A percentile compares a stretch with the other conserved stretches of the same genome.
These are phyloP conservation scores for Simplicillium sp. DNA, from an alignment of 2,329 filamentous ascomycete species.

Conservation along the genomic window DNA sequence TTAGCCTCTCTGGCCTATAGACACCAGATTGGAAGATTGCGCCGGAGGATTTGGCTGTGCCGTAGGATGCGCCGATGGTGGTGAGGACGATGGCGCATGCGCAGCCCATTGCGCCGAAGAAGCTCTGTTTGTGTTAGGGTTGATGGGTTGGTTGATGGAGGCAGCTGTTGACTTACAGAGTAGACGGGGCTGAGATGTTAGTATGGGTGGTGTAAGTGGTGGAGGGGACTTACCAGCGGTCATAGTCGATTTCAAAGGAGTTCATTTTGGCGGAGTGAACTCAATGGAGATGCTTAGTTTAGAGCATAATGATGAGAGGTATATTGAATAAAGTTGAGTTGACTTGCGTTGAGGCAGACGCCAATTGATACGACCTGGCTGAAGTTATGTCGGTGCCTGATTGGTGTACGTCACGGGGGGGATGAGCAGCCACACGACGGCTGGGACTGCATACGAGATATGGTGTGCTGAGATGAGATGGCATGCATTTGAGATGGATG, in stretches of 20 bases:
- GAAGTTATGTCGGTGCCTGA: too few relatives aligned
- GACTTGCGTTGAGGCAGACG: too few relatives aligned
- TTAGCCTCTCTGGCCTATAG: constrained; percentile 32
- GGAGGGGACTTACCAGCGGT: constrained; percentile 1
- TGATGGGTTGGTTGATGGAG: not conserved
- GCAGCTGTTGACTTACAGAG: constrained; percentile 23
- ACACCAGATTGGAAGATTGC: constrained; percentile 34
- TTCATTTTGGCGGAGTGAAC: constrained; percentile 17
- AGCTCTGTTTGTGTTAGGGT: too few relatives aligned
- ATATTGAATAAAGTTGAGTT: too few relatives aligned
- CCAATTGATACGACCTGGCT: too few relatives aligned
- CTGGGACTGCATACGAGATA: too few relatives aligned
- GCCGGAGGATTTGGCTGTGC: constrained; percentile 30
- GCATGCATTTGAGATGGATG: too few relatives aligned
- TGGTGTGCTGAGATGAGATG: too few relatives aligned
- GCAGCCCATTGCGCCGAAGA: constrained; percentile 32
- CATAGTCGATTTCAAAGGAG: constrained; percentile 20
- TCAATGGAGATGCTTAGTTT: too few relatives aligned
- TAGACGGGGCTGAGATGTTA: constrained; percentile 27
- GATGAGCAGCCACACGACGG: too few relatives aligned
- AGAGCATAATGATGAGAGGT: too few relatives aligned
- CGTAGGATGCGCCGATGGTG: constrained; percentile 37
- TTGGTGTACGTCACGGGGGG: too few relatives aligned
- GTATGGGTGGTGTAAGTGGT: not conserved
- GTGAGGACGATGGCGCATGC: constrained; percentile 39